These are phyloP conservation scores for Thecaphora frezii DNA, from an alignment of 1,284 basidiomycete genomes.

Conservation along the genomic window DNA sequence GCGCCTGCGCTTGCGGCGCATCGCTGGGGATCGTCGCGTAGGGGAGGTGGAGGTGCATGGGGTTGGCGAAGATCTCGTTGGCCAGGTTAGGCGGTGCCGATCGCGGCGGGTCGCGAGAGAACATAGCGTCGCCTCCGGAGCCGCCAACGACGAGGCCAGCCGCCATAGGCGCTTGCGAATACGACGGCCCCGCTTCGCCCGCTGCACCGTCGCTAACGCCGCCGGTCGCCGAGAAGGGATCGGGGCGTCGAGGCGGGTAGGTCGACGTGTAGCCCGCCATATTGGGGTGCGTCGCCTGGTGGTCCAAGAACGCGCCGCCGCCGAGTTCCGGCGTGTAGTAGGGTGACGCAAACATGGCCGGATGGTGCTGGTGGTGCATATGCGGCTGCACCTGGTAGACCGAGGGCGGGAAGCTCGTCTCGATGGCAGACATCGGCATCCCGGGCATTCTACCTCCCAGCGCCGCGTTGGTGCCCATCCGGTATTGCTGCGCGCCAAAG, in stretches of 20 bases:
- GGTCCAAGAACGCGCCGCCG: neutral
- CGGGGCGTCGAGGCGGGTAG: slow-evolving; percentile 19
- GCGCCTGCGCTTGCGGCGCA: slow-evolving; percentile 7
- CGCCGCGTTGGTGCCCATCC: neutral
- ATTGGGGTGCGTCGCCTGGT: slow-evolving; percentile 5
- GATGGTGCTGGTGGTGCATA: slow-evolving; percentile 6
- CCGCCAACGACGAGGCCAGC: no score
- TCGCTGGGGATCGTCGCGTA: slow-evolving; percentile 4
- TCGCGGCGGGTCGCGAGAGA: neutral
- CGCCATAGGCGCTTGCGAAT: no score
- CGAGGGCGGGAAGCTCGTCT: slow-evolving; percentile 22
- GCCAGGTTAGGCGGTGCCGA: slow-evolving; percentile 9
- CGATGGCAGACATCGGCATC: slow-evolving; percentile 27
- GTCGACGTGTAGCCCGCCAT: slow-evolving; percentile 33
- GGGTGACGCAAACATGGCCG: slow-evolving; percentile 19
- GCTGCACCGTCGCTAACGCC: neutral
- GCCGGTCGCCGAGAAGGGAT: slow-evolving; percentile 17
- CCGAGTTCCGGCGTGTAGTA: slow-evolving; percentile 18
- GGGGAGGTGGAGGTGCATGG: slow-evolving; percentile 34
- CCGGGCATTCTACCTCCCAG: slow-evolving; percentile 8
- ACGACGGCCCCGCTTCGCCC: no score
- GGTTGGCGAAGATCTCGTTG: slow-evolving; percentile 29
- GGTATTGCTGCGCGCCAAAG: neutral
- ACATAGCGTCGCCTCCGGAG: neutral
- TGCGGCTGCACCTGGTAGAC: slow-evolving; percentile 17